Conservation (phyloP, 73 alveolate species). For the Paramecium pentaurelia region DNA sequence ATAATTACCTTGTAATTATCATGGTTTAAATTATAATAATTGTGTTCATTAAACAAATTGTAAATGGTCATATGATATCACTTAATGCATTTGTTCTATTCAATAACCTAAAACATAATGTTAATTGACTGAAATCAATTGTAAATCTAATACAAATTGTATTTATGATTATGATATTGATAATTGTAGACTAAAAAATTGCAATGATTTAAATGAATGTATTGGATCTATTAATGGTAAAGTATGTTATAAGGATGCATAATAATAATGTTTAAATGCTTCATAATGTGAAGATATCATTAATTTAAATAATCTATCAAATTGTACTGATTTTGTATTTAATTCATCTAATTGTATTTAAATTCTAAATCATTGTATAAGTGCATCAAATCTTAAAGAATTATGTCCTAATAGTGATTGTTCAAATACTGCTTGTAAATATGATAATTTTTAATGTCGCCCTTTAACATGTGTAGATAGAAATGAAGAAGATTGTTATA, state of each 20-base stretch:
- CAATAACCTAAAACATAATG: not conserved
- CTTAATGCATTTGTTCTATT: not conserved
- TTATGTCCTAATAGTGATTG: slow-evolving; percentile 36
- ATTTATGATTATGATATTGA: not conserved
- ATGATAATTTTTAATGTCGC: not conserved
- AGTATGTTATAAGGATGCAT: not conserved
- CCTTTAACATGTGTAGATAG: not conserved
- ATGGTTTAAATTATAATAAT: not conserved
- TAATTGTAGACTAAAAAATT: not conserved
- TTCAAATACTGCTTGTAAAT: not conserved
- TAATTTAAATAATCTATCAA: not conserved
- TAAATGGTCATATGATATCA: not conserved
- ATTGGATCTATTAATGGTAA: not conserved
- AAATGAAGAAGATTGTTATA: not conserved
- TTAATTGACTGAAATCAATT: not conserved
- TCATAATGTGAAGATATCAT: not conserved
- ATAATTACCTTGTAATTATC: not conserved
- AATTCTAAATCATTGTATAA: not conserved
- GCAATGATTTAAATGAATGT: not conserved
- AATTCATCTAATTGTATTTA: not conserved
- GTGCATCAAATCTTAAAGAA: not conserved
- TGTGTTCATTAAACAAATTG: not conserved
- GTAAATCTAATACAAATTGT: not conserved
- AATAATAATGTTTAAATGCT: not conserved
- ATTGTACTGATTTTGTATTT: not conserved